These are phyloP conservation scores for Fusarium poae DNA, from an alignment of 2,329 filamentous ascomycete genomes.

Conservation along the genomic window DNA sequence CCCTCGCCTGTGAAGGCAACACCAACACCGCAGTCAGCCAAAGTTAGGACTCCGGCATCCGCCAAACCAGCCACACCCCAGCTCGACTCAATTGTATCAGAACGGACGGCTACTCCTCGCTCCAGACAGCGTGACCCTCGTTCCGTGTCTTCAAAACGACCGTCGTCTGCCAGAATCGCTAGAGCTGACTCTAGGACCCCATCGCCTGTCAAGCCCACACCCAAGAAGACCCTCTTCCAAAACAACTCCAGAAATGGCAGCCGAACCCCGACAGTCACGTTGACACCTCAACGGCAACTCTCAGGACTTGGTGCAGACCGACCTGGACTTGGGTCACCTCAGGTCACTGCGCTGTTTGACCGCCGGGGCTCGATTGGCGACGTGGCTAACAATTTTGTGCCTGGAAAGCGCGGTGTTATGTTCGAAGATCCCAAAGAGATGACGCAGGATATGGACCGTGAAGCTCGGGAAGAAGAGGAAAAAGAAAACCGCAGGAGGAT, in stretches of 20 bases:
- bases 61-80: slow-evolving; percentile 46
- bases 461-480: slow-evolving; percentile 69
- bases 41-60: slow-evolving; percentile 45
- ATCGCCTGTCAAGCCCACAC: slow-evolving; percentile 42
- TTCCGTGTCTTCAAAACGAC: slow-evolving; percentile 42
- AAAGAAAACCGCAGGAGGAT: slow-evolving; percentile 71
- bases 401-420: slow-evolving; percentile 64
- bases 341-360: slow-evolving; percentile 77
- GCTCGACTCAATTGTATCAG: slow-evolving; percentile 29
- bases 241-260: slow-evolving; percentile 66
- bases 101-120: slow-evolving; percentile 26
- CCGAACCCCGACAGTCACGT: slow-evolving; percentile 72
- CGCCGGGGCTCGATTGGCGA: slow-evolving; percentile 79
- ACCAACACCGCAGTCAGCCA: slow-evolving; percentile 41
- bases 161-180: slow-evolving; percentile 15
- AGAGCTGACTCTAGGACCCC: slow-evolving; percentile 43
- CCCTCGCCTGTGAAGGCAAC: slow-evolving; percentile 46
- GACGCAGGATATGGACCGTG: slow-evolving; percentile 72
- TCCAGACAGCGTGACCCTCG: slow-evolving; percentile 24
- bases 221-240: slow-evolving; percentile 63
- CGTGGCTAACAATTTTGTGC: slow-evolving; percentile 72
- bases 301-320: slow-evolving; percentile 79
- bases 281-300: slow-evolving; percentile 68
- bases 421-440: slow-evolving; percentile 76
- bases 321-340: slow-evolving; percentile 80